Conservation (phyloP, 495 filamentous ascomycete genomes). For the Penicillium mononematosum region DNA sequence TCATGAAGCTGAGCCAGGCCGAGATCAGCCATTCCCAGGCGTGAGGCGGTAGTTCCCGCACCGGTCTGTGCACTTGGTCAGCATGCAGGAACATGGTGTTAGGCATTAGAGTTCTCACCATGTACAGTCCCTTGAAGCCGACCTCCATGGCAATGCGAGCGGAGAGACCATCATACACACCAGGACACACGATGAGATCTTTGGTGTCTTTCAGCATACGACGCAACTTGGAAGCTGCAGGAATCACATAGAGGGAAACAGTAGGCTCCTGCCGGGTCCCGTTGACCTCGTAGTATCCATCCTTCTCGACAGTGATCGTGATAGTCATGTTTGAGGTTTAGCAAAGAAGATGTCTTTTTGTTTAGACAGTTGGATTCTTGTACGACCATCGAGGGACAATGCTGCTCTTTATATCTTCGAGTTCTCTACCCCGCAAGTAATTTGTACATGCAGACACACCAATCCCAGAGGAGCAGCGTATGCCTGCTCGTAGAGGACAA, state of each 20-base stretch:
- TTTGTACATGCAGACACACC: slow-evolving; percentile 2
- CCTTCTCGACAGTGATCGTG: slow-evolving; percentile 40
- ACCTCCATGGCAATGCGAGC: slow-evolving; percentile 61
- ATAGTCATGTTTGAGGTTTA: slow-evolving; percentile 25
- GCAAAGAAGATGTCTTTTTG: neutral
- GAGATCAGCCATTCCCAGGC: slow-evolving; percentile 64
- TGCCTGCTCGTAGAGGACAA: slow-evolving; percentile 5
- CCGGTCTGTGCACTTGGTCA: slow-evolving; percentile 52
- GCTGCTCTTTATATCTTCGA: slow-evolving; percentile 9
- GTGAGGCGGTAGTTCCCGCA: slow-evolving; percentile 63
- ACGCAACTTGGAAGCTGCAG: slow-evolving; percentile 48
- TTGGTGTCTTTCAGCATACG: slow-evolving; percentile 42
- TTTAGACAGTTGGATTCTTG: neutral
- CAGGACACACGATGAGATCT: slow-evolving; percentile 56
- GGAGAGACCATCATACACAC: slow-evolving; percentile 68
- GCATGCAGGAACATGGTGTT: neutral
- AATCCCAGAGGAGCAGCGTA: neutral
- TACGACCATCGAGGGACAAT: neutral
- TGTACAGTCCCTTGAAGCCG: slow-evolving; percentile 64
- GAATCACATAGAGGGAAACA: slow-evolving; percentile 34
- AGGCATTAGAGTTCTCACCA: slow-evolving; percentile 45
- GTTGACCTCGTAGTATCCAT: slow-evolving; percentile 41
- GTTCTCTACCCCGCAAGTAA: neutral
- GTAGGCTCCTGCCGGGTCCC: slow-evolving; percentile 31
- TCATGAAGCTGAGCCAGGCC: slow-evolving; percentile 64